A percentile compares a stretch with the other conserved stretches of the same genome.
phyloP scores from a whole-genome alignment of 2,329 filamentous ascomycete genomes.

The Verticillium isaacii region DNA sequence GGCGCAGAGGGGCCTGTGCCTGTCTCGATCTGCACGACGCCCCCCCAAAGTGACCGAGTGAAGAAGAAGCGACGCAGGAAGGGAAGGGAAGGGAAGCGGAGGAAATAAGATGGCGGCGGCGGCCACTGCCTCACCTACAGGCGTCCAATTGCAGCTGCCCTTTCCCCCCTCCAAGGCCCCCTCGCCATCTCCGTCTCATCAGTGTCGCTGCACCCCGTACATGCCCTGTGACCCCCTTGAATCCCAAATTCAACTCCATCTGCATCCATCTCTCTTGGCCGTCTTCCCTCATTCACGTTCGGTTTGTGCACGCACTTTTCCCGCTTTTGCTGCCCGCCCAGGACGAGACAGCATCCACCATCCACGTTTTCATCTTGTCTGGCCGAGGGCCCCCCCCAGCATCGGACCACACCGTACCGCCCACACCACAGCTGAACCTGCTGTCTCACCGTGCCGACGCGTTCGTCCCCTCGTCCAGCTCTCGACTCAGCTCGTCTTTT shows the following conservation, averaged over 20 bases:
- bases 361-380: not conserved
- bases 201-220: not conserved
- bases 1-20: not conserved
- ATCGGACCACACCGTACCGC: not conserved
- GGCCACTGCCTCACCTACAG: not conserved
- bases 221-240: not conserved
- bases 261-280: not conserved
- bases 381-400: too few relatives aligned
- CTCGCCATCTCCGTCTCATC: not conserved
- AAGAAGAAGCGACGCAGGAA: not conserved
- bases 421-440: not conserved
- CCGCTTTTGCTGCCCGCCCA: too few relatives aligned
- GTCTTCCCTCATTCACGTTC: not conserved
- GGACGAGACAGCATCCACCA: not conserved
- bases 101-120: not conserved
- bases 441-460: not conserved
- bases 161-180: not conserved
- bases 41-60: not conserved
- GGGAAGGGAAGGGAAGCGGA: not conserved
- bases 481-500: not conserved
- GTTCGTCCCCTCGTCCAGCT: not conserved
- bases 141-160: not conserved
- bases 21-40: not conserved
- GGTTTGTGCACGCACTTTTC: not conserved
- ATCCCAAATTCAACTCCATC: not conserved